phyloP scores from a whole-genome alignment of 1,139 yeast species.

The Torulaspora pretoriensis region DNA sequence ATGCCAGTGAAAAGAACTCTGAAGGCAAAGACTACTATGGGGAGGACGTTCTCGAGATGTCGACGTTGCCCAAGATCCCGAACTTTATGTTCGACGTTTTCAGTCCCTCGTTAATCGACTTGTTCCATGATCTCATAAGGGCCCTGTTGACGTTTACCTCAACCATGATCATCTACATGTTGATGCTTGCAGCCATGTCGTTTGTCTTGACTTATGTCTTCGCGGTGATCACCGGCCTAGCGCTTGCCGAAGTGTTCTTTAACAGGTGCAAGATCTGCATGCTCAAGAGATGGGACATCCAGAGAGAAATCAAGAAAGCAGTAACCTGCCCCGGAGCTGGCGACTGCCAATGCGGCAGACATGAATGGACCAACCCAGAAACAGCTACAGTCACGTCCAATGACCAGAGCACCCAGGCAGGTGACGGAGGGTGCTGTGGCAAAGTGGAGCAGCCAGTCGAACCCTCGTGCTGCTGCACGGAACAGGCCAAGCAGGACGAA shows the following conservation, averaged over 20 bases:
- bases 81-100: slow-evolving; percentile 40
- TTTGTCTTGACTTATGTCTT: slow-evolving; percentile 62
- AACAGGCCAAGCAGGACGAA: slow-evolving; percentile 19
- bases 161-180: slow-evolving; percentile 61
- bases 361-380: slow-evolving; percentile 13
- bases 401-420: slow-evolving; percentile 7
- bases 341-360: slow-evolving; percentile 32
- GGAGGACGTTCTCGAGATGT: slow-evolving; percentile 15
- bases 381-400: slow-evolving; percentile 7
- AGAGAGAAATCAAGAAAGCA: slow-evolving; percentile 29
- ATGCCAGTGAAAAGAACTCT: not conserved
- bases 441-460: slow-evolving; percentile 7
- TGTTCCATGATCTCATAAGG: slow-evolving; percentile 52
- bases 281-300: slow-evolving; percentile 34
- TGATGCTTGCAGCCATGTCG: slow-evolving; percentile 78
- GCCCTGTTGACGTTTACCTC: slow-evolving; percentile 53
- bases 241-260: slow-evolving; percentile 64
- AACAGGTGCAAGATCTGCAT: slow-evolving; percentile 44
- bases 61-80: slow-evolving; percentile 29
- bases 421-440: slow-evolving; percentile 4
- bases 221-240: slow-evolving; percentile 64
- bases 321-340: slow-evolving; percentile 31
- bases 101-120: slow-evolving; percentile 40
- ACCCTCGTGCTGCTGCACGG: slow-evolving; percentile 21
- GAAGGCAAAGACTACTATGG: slow-evolving; percentile 19